phyloP scores from a whole-genome alignment of 2,329 filamentous ascomycete genomes.

The Juglanconis oblonga region DNA sequence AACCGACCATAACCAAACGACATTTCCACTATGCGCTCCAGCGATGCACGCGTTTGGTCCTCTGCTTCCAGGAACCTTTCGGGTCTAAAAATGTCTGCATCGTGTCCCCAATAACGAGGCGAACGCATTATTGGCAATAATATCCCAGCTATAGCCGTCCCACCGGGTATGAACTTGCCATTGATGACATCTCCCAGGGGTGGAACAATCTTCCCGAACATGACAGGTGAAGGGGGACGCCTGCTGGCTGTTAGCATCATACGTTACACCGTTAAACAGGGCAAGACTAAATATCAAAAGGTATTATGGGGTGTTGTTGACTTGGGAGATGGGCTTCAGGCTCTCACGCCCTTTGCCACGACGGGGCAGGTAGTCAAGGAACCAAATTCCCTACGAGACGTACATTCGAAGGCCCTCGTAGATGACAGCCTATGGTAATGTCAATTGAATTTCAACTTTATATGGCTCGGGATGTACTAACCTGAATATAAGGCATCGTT shows the following conservation, averaged over 20 bases:
- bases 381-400: not conserved
- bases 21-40: constrained; percentile 32
- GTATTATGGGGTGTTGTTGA: too few species aligned
- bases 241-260: not conserved
- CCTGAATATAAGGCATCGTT: constrained; percentile 22
- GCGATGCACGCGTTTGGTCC: constrained; percentile 25
- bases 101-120: constrained; percentile 35
- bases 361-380: too few species aligned
- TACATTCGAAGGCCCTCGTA: constrained; percentile 23
- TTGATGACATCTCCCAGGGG: constrained; percentile 27
- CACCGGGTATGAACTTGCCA: constrained; percentile 29
- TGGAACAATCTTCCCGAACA: constrained; percentile 25
- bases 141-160: constrained; percentile 24
- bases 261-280: not conserved
- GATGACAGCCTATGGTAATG: constrained; percentile 15
- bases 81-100: constrained; percentile 58
- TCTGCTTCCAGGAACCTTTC: constrained; percentile 56
- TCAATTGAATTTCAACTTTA: not conserved
- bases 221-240: not conserved
- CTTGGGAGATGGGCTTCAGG: too few species aligned
- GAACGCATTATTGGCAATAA: constrained; percentile 14
- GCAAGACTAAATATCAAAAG: too few species aligned
- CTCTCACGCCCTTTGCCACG: too few species aligned
- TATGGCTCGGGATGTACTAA: not conserved
- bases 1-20: constrained; percentile 38